Conservation (phyloP, 306 rosid species). For the Aeschynomene evenia region DNA sequence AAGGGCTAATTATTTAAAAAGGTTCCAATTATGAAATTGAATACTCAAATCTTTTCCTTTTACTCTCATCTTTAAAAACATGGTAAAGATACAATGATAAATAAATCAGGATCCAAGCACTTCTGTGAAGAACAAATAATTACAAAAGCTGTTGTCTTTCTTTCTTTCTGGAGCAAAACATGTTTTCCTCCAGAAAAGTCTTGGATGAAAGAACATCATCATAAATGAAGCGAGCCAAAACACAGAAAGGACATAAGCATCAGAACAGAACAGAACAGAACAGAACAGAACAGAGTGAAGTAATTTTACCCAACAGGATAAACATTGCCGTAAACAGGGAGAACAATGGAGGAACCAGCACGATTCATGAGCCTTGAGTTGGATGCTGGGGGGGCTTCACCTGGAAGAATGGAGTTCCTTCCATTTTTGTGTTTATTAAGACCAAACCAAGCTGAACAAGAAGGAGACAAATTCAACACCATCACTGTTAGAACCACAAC, state of each 20-base stretch:
- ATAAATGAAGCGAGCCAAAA: background rate
- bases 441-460: conserved; percentile 65
- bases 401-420: conserved; percentile 44
- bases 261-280: background rate
- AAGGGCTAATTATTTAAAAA: background rate
- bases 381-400: conserved; percentile 45
- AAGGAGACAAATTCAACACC: conserved; percentile 31
- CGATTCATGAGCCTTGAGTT: conserved; percentile 44
- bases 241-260: background rate
- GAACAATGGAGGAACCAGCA: conserved; percentile 63
- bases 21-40: background rate
- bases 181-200: background rate
- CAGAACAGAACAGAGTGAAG: background rate
- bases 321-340: conserved; percentile 75
- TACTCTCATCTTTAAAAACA: background rate
- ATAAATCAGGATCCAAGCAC: no score
- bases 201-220: background rate
- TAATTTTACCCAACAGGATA: conserved; percentile 78
- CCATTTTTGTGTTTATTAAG: conserved; percentile 35
- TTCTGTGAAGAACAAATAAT: background rate
- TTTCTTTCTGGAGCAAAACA: background rate
- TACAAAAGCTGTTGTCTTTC: background rate
- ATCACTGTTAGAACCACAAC: conserved; percentile 29
- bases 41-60: background rate
- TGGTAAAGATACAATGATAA: background rate